Percentiles rank a stretch among this genome's conserved stretches.
These are phyloP conservation scores for Senna tora DNA, from an alignment of 306 rosid species.

Conservation along the genomic window DNA sequence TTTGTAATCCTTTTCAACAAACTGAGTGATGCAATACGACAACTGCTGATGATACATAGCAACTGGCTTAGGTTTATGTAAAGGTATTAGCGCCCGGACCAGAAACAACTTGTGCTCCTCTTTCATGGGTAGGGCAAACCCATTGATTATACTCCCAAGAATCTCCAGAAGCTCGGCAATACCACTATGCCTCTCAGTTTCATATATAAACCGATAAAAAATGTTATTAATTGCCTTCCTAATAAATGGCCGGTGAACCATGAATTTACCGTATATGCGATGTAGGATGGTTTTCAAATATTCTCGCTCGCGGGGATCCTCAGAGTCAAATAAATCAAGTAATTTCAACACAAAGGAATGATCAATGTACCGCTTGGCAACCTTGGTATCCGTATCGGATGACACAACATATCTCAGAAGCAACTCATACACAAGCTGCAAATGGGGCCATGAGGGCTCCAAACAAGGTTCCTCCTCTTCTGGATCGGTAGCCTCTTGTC, in stretches of 20 bases:
- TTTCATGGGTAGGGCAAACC: constrained; percentile 96
- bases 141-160: constrained; percentile 97
- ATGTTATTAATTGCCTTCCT: constrained; percentile 92
- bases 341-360: constrained; percentile 88
- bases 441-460: constrained; percentile 91
- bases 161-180: constrained; percentile 96
- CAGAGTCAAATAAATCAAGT: constrained; percentile 88
- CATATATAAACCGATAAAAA: constrained; percentile 85
- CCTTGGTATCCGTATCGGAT: constrained; percentile 92
- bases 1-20: constrained; percentile 94
- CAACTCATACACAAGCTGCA: constrained; percentile 92
- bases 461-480: constrained; percentile 87
- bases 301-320: constrained; percentile 94
- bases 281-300: constrained; percentile 91
- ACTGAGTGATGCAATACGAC: constrained; percentile 90
- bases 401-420: constrained; percentile 93
- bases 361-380: constrained; percentile 88
- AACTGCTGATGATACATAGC: constrained; percentile 83
- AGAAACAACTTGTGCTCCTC: constrained; percentile 96
- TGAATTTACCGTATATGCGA: constrained; percentile 91
- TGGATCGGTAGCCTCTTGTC: constrained; percentile 74
- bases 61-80: constrained; percentile 89
- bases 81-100: constrained; percentile 87
- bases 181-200: constrained; percentile 90
- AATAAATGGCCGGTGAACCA: constrained; percentile 94